These are phyloP conservation scores for Pleurotus sapidus DNA, from an alignment of 768 basidiomycete species.

Conservation along the genomic window DNA sequence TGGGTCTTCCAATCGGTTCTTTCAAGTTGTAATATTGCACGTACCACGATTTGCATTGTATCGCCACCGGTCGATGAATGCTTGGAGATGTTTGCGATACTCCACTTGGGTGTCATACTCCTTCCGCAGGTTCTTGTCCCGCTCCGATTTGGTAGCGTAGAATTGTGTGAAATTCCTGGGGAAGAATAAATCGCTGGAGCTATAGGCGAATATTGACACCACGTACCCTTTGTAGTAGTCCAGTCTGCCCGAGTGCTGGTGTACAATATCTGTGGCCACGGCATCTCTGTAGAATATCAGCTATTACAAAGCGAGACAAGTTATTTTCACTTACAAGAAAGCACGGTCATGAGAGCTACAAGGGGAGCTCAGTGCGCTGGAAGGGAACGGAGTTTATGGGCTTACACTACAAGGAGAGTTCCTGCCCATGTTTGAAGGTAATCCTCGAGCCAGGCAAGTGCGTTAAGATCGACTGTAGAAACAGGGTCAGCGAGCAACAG, in stretches of 20 bases:
- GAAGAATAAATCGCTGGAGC: slow-evolving; percentile 8
- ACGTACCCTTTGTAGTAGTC: slow-evolving; percentile 95
- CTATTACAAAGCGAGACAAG: neutral
- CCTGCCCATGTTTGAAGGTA: slow-evolving; percentile 95
- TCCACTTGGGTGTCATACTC: slow-evolving; percentile 97
- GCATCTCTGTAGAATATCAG: slow-evolving; percentile 57
- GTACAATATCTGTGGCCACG: slow-evolving; percentile 97
- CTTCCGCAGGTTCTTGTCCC: slow-evolving; percentile 85
- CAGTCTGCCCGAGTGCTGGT: slow-evolving; percentile 87
- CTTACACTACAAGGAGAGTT: slow-evolving; percentile 89
- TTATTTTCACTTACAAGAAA: slow-evolving; percentile 63
- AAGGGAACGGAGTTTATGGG: slow-evolving; percentile 13
- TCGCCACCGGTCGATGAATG: slow-evolving; percentile 97
- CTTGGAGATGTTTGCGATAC: slow-evolving; percentile 92
- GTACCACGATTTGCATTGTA: slow-evolving; percentile 92
- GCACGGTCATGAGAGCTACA: slow-evolving; percentile 93
- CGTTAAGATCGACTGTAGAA: slow-evolving; percentile 80
- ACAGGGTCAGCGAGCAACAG: neutral
- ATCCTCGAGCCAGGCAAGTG: slow-evolving; percentile 96
- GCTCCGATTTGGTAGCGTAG: slow-evolving; percentile 97
- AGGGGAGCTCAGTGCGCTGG: slow-evolving; percentile 6
- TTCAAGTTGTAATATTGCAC: slow-evolving; percentile 4
- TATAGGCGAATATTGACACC: neutral
- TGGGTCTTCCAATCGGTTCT: neutral
- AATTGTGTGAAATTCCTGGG: slow-evolving; percentile 94